Evolutionary conservation across 2,329 filamentous ascomycete genomes (phyloP).

Genomic region (Didymella segeticola): DNA sequence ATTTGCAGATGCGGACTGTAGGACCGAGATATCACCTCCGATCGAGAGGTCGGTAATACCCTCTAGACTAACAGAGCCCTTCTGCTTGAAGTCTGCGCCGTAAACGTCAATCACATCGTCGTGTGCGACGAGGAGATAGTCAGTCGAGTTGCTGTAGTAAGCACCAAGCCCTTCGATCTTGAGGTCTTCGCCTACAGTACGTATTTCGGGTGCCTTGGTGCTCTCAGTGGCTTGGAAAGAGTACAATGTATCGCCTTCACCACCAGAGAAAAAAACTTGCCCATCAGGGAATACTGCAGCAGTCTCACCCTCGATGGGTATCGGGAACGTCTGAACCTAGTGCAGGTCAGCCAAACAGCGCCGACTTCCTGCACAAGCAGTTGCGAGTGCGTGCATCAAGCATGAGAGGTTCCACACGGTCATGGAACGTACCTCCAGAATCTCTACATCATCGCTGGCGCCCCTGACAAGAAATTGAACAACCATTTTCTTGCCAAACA

Average conservation of each 20-base stretch:
- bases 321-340: constrained; percentile 39
- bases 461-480: constrained; percentile 35
- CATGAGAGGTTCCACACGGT: background rate
- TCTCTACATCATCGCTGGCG: constrained; percentile 19
- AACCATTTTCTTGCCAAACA: constrained; percentile 41
- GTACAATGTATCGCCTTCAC: constrained; percentile 35
- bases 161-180: constrained; percentile 31
- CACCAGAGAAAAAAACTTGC: constrained; percentile 34
- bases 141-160: constrained; percentile 25
- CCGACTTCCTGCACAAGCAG: no score
- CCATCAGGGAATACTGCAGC: constrained; percentile 32
- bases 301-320: constrained; percentile 37
- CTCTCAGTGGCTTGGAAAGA: constrained; percentile 39
- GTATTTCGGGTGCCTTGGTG: constrained; percentile 24
- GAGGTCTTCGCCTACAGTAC: constrained; percentile 23
- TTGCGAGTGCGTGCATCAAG: no score
- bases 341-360: background rate
- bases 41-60: constrained; percentile 36
- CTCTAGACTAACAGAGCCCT: constrained; percentile 25
- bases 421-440: constrained; percentile 31
- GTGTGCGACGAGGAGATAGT: constrained; percentile 36
- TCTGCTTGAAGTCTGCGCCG: constrained; percentile 22
- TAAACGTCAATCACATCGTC: constrained; percentile 34
- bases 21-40: constrained; percentile 34
- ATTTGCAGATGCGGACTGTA: constrained; percentile 21